Evolutionary conservation across 345 rosid genomes (phyloP).

Genomic region (Hirschfeldia incana): DNA sequence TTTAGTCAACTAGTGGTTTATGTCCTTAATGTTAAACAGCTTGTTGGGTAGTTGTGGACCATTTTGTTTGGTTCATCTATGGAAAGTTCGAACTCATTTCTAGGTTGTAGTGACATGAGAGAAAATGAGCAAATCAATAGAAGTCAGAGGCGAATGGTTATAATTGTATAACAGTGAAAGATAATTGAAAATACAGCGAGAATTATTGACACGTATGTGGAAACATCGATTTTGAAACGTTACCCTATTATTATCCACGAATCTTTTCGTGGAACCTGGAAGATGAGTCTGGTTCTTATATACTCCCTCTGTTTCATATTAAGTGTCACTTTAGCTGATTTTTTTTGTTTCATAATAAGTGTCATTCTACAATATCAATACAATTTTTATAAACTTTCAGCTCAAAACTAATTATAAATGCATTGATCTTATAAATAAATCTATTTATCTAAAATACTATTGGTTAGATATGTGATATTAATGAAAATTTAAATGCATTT

Average conservation of each 20-base stretch:
- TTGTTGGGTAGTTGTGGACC: neutral
- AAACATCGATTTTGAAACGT: slow-evolving; percentile 17
- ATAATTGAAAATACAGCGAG: neutral
- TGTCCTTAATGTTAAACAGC: too few relatives aligned
- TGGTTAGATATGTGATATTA: too few relatives aligned
- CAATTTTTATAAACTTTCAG: too few relatives aligned
- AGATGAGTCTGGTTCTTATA: slow-evolving; percentile 8
- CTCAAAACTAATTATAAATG: too few relatives aligned
- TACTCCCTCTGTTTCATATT: too few relatives aligned
- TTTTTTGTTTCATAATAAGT: too few relatives aligned
- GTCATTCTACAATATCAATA: too few relatives aligned
- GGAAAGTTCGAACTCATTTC: slow-evolving; percentile 12
- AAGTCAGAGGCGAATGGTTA: slow-evolving; percentile 8
- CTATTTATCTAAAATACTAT: too few relatives aligned
- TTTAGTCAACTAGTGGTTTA: too few relatives aligned
- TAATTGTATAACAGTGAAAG: neutral
- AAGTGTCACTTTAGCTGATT: too few relatives aligned
- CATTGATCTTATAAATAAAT: too few relatives aligned
- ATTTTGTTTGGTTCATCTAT: neutral
- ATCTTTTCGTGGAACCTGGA: slow-evolving; percentile 19
- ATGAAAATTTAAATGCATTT: too few relatives aligned
- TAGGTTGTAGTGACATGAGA: neutral
- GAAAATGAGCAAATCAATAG: slow-evolving; percentile 6
- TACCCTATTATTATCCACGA: slow-evolving; percentile 17
- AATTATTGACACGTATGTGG: slow-evolving; percentile 19